Base-by-base conservation (phyloP, 306 rosid species). In the Astragalus glycyphyllos region DNA sequence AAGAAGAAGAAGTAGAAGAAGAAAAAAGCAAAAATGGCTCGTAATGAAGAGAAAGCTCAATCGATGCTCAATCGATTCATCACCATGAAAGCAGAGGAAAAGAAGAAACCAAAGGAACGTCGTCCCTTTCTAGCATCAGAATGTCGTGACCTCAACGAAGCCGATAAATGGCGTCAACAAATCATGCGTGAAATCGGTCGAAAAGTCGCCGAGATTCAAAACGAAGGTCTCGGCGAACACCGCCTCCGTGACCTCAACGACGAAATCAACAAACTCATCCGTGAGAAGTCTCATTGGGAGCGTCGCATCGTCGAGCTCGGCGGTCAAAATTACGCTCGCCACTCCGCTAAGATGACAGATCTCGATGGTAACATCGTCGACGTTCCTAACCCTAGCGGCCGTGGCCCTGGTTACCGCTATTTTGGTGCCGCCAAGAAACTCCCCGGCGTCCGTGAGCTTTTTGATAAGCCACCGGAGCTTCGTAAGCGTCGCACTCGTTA, bases 151-250 rank as follows among this genome's bases (percentile, higher is more conserved):
- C 96, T 90, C 10, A 90, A 96, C 2, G 98, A 90, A 46, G 97
- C 98, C 0, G 91, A 91, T 80, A 87, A 79, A 71, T 90, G 98
- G 97, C 94, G 96, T 23, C 95, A 87, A 65, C 96, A 90, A 38
- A 93, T 93, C 77, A 87, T 93, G 92, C 90, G 96, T 1, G 98
- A 93, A 72, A 87, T 93, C 51, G 98, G 97, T n/a, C 94, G 90
- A 11, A 93, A 93, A 46, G 98, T 90, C 58, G 92, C 98, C n/a
- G 98, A 94, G 89, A 87, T 94, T 74, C 98, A 94, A 59, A 94
- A 94, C 77, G 92, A 94, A 65, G 97, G 92, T 9, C 92, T 94
- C 31, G 97, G 96, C 0, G 97, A 90, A 83, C 98, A 94, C 83
- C 98, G 96, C n/a, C 96, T 87, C 38, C 92, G 95, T 6, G 98